These are phyloP conservation scores for Ogataea paradorogensis DNA, from an alignment of 805 yeast genomes.

Conservation along the genomic window DNA sequence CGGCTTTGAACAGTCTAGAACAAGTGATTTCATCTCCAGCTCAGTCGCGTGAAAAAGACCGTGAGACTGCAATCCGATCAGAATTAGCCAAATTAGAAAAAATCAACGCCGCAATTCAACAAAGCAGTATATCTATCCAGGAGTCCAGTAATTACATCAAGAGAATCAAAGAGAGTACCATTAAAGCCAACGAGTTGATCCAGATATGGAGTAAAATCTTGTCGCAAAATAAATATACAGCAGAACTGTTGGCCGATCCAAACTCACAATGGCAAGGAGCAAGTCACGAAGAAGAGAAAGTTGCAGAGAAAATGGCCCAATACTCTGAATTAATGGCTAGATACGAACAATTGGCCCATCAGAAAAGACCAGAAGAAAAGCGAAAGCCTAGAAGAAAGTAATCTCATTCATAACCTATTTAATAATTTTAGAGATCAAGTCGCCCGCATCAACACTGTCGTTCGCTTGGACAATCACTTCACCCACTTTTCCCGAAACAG, in stretches of 20 bases:
- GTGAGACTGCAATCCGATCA: constrained; percentile 13
- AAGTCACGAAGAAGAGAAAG: constrained; percentile 14
- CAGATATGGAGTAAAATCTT: constrained; percentile 61
- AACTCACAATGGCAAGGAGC: constrained; percentile 18
- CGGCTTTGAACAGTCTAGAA: constrained; percentile 14
- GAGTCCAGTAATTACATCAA: constrained; percentile 18
- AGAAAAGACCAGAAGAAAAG: constrained; percentile 9
- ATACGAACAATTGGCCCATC: constrained; percentile 15
- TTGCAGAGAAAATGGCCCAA: constrained; percentile 23
- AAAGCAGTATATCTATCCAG: constrained; percentile 18
- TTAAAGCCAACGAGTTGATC: constrained; percentile 35
- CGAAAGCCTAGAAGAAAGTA: constrained; percentile 13
- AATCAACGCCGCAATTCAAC: constrained; percentile 18
- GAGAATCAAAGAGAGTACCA: constrained; percentile 16
- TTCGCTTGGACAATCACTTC: constrained; percentile 81
- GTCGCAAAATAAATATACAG: constrained; percentile 58
- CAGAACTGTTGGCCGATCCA: constrained; percentile 38
- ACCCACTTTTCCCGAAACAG: constrained; percentile 79
- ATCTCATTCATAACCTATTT: constrained; percentile 13
- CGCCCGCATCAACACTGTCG: constrained; percentile 94
- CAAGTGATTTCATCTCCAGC: constrained; percentile 15
- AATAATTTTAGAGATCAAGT: constrained; percentile 66
- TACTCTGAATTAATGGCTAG: constrained; percentile 29
- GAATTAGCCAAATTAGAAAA: constrained; percentile 18
- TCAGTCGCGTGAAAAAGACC: constrained; percentile 6